A percentile compares a stretch with the other conserved stretches of the same genome.
These are phyloP conservation scores for Lepidium didymum DNA, from an alignment of 345 rosid genomes.

Conservation along the genomic window DNA sequence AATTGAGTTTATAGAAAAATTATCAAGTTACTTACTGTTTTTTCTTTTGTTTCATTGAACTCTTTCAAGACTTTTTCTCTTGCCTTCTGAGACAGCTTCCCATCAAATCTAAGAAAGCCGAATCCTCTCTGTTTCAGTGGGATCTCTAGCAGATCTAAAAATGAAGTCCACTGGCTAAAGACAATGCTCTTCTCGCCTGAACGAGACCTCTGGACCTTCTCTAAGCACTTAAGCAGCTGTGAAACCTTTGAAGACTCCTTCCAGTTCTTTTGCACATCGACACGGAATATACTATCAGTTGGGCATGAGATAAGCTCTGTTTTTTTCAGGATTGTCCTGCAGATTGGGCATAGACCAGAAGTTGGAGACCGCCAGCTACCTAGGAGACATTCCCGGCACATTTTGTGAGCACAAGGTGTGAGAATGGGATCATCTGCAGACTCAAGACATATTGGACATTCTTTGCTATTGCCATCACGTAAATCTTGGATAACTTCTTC, in stretches of 20 bases:
- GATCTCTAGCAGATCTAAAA: conserved; percentile 56
- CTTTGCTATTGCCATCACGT: conserved; percentile 38
- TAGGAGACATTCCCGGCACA: conserved; percentile 68
- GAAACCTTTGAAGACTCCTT: conserved; percentile 58
- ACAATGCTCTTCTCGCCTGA: conserved; percentile 53
- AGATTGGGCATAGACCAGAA: conserved; percentile 50
- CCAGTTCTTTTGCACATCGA: conserved; percentile 57
- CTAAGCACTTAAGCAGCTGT: conserved; percentile 47
- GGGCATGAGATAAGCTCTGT: conserved; percentile 53
- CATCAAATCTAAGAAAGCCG: conserved; percentile 53
- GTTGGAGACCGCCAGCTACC: conserved; percentile 45
- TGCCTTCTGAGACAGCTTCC: conserved; percentile 46
- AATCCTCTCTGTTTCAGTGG: conserved; percentile 40
- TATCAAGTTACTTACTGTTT: conserved; percentile 33
- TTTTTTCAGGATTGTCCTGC: conserved; percentile 40
- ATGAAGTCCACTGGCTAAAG: conserved; percentile 73
- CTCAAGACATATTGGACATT: conserved; percentile 65
- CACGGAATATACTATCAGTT: conserved; percentile 40
- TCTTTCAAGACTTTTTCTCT: conserved; percentile 55
- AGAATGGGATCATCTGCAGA: conserved; percentile 65
- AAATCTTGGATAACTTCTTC: conserved; percentile 54
- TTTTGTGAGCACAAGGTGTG: conserved; percentile 63
- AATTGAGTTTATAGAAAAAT: background rate
- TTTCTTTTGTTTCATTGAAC: conserved; percentile 50
- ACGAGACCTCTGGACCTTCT: conserved; percentile 28